Conservation (phyloP, 2,329 filamentous ascomycete species). For the Sordariomycetes sp. region DNA sequence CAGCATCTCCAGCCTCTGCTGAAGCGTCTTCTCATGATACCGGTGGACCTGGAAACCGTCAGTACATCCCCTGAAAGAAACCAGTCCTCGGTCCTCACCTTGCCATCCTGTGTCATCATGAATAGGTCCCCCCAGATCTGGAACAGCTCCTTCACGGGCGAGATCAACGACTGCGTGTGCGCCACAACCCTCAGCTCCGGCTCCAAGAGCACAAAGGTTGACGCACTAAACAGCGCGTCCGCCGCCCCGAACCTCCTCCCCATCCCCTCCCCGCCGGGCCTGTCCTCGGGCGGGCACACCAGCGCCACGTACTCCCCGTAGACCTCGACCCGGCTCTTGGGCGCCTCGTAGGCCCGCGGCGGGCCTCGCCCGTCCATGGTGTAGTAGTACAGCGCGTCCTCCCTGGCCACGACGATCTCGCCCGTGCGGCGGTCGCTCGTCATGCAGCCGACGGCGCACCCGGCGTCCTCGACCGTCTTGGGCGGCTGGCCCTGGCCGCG, state of each 20-base stretch:
- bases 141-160: conserved; percentile 70
- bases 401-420: conserved; percentile 82
- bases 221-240: conserved; percentile 75
- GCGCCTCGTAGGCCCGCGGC: conserved; percentile 82
- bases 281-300: conserved; percentile 56
- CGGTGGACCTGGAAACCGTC: conserved; percentile 53
- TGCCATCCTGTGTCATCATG: conserved; percentile 83
- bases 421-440: conserved; percentile 68
- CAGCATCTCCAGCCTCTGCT: conserved; percentile 84
- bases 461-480: conserved; percentile 77
- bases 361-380: conserved; percentile 74
- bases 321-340: conserved; percentile 70
- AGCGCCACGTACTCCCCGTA: conserved; percentile 82
- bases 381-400: conserved; percentile 95
- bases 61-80: background rate
- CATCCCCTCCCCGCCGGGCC: conserved; percentile 37
- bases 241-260: conserved; percentile 62
- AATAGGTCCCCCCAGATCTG: conserved; percentile 87
- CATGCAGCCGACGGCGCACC: conserved; percentile 94
- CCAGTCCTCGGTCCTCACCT: conserved; percentile 40
- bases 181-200: conserved; percentile 83
- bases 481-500: conserved; percentile 83
- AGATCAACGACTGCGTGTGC: conserved; percentile 75
- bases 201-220: conserved; percentile 84
- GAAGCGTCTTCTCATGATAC: conserved; percentile 83